Base-by-base conservation (phyloP, 2,329 filamentous ascomycete species). In the Cladosporium colombiae region DNA sequence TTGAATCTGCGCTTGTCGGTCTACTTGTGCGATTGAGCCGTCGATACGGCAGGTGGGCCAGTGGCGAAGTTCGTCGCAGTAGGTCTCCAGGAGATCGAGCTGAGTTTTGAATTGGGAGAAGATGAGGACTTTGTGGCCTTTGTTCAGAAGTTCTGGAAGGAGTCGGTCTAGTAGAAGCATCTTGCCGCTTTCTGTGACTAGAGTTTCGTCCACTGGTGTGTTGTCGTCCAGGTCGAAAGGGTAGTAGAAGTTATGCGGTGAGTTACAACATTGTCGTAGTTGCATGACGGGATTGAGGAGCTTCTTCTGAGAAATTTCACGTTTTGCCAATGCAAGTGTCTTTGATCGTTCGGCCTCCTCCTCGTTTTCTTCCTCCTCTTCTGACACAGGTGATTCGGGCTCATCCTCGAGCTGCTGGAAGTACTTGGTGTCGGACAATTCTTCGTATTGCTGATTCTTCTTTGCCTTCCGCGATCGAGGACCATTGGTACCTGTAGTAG, bases 81-180 rank as follows among this genome's bases (percentile, higher is more conserved):
- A 99, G 64, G 94, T 90, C 68, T 96, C 88, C 0, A 99, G 82
- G 2, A 99, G 90, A 73, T 98, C 93, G 0, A 99, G 86, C 69
- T 97, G 93, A 0, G 90, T 96, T 66, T 93, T 96, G 81, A 99
- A 99, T 74, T 99, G 95, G 0, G 92, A 96, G 78, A 99, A 99
- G 61, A 99, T 92, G 55, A 99, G 86, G 31, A 98, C 90, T 74
- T 98, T 98, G 80, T 97, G 93, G 3, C 86, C 89, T 0, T 86
- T 84, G 0, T 81, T 70, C 66, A 99, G 89, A 0, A 99, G 84
- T 1, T 84, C 84, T 0, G 91, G 91, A 0, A 99, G 85, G 0
- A 99, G 84, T 0, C 92, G 88, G 75, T 99, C 95, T 0, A 99
- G 86, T 0, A 99, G 85, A 2, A 97, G 86, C 92, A 99, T 97